Conservation (phyloP, 352 stramenopile species). For the Pythium biforme region DNA sequence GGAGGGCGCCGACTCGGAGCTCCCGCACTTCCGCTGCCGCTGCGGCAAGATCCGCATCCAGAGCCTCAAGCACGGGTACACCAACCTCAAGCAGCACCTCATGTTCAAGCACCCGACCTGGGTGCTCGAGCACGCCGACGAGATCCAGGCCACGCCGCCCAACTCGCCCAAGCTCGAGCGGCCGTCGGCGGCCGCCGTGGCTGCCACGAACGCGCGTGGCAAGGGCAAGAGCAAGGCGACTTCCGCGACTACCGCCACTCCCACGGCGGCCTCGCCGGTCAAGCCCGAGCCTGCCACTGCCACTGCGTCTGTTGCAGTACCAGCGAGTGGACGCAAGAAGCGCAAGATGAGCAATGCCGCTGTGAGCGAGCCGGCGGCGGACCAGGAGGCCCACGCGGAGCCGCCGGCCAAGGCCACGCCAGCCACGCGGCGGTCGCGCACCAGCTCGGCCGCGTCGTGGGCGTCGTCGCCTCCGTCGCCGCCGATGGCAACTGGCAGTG, state of each 20-base stretch:
- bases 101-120: constrained; percentile 64
- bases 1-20: constrained; percentile 10
- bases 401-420: background rate
- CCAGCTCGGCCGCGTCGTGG: background rate
- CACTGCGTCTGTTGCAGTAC: background rate
- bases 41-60: constrained; percentile 61
- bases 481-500: background rate
- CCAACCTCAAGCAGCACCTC: constrained; percentile 68
- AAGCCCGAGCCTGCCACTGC: background rate
- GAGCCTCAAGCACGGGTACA: constrained; percentile 53
- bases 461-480: background rate
- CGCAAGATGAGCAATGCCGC: constrained; percentile 11
- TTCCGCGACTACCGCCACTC: background rate
- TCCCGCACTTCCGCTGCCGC: constrained; percentile 48
- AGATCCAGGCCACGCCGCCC: constrained; percentile 22
- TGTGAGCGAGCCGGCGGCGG: too few relatives aligned
- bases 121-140: constrained; percentile 27
- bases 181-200: too few relatives aligned
- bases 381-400: background rate
- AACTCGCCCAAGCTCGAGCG: constrained; percentile 2
- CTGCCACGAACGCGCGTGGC: background rate
- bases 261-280: background rate
- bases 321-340: constrained; percentile 11
- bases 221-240: constrained; percentile 6
- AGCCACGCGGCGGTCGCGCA: background rate